Evolutionary conservation across 2,329 filamentous ascomycete genomes (phyloP), one percentile per base, ranked within the genome.

Genomic region (Aspergillus thermomutatus): DNA sequence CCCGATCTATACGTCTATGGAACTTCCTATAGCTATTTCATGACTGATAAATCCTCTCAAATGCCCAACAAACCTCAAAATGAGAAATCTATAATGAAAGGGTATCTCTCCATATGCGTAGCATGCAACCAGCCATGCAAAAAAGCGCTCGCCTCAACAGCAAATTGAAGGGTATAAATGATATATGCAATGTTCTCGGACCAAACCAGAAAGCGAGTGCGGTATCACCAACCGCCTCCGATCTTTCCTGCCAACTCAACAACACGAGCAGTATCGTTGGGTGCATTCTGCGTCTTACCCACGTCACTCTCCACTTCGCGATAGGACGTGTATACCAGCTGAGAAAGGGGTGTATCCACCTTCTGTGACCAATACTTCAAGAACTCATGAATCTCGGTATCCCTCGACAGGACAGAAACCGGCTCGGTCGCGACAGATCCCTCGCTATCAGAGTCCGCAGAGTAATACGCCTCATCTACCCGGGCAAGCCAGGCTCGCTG

Each of bases 241-340:
- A 92, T 90, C 75, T 92, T 94, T 55, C 91, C 88, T 49, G 93
- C 93, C 68, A 99, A 81, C 69, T 94, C 91, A 57, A 92, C 89
- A 43, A 96, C 92, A 58, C 87, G 85, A 69, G 95, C 89, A 46
- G 90, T 88, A 70, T 92, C 89, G 58, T 81, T 81, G 79, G 73
- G 80, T 17, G 71, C 65, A 6, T 61, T 66, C 62, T 81, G 79
- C 61, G 84, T 82, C 77, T 94, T 96, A 51, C 94, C 94, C 46
- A 99, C 91, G 72, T 97, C 91, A 77, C 93, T 97, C 67, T 97
- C 87, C 23, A 99, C 93, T 75, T 92, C 88, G 60, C 94, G 86
- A 78, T 91, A 99, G 52, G 86, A 95, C 56, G 94, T 99, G 73
- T 88, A 90, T 56, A 87, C 85, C 68, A 99, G 78, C 70, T 83